Percentiles rank a stretch among this genome's conserved stretches.
phyloP scores from a whole-genome alignment of 2,329 filamentous ascomycete genomes.

The Verticillium albo-atrum region DNA sequence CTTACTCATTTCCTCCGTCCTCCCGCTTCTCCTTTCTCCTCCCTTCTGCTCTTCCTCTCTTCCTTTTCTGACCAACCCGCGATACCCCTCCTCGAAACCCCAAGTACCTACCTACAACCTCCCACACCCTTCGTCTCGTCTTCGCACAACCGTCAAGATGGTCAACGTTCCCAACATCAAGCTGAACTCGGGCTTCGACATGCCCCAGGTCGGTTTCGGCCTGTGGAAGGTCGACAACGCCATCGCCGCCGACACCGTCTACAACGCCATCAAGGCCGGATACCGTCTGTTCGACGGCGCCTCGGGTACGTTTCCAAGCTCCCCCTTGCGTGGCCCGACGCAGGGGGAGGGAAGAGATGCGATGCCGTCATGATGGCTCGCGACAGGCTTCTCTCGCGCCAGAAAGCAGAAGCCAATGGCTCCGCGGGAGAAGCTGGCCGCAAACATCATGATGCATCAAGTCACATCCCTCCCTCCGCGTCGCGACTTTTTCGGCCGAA shows the following conservation, averaged over 20 bases:
- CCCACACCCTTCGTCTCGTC: background rate
- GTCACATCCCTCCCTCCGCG: background rate
- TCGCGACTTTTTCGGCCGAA: background rate
- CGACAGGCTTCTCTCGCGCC: background rate
- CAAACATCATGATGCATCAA: background rate
- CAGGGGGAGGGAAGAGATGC: background rate
- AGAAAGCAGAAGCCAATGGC: background rate
- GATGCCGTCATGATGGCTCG: background rate
- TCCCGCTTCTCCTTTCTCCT: background rate
- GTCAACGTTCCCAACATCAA: slow-evolving; percentile 45
- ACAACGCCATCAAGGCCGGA: slow-evolving; percentile 65
- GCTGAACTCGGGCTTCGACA: slow-evolving; percentile 61
- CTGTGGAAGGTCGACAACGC: slow-evolving; percentile 81
- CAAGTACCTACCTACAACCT: slow-evolving; percentile 52
- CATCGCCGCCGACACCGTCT: slow-evolving; percentile 69
- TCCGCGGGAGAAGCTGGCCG: background rate
- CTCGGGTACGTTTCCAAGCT: slow-evolving; percentile 40
- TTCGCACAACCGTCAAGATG: background rate
- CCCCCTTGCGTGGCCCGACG: background rate
- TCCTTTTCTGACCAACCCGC: slow-evolving; percentile 40
- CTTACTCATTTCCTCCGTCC: background rate
- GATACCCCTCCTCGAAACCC: slow-evolving; percentile 37
- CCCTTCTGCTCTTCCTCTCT: background rate
- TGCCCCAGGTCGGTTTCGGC: slow-evolving; percentile 73
- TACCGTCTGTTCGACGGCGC: slow-evolving; percentile 59